Conservation (phyloP, 2,329 filamentous ascomycete species). For the Verticillium zaregamsianum region DNA sequence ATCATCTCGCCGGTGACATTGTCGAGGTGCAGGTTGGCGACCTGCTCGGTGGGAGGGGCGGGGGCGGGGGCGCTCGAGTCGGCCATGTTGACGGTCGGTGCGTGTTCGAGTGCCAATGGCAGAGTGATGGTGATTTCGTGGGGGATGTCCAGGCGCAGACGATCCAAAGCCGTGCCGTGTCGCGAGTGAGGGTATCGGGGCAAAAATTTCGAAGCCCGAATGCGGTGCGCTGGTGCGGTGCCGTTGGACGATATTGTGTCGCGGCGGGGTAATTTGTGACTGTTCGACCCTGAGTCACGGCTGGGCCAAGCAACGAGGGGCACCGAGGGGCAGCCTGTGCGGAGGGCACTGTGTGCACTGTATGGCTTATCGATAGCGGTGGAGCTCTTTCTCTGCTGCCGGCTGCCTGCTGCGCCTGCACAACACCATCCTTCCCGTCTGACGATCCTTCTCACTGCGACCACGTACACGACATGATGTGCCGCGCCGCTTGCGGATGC, state of each 20-base stretch:
- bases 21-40: slow-evolving; percentile 78
- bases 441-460: neutral
- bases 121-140: neutral
- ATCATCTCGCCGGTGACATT: slow-evolving; percentile 86
- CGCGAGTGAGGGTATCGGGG: neutral
- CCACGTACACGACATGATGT: too few species aligned
- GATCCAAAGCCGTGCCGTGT: neutral
- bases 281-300: neutral
- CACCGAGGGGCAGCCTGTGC: neutral
- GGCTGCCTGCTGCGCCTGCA: neutral
- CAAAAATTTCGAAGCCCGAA: slow-evolving; percentile 3
- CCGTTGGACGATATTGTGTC: neutral
- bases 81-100: slow-evolving; percentile 11
- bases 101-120: neutral
- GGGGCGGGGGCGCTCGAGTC: slow-evolving; percentile 27
- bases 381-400: neutral
- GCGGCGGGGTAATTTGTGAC: slow-evolving; percentile 1
- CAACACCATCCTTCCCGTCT: neutral
- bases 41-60: slow-evolving; percentile 42
- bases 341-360: neutral
- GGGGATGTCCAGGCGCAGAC: neutral
- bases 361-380: neutral
- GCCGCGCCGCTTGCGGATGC: too few species aligned
- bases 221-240: neutral
- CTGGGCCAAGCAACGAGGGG: slow-evolving; percentile 1